Conservation (phyloP, 2,329 filamentous ascomycete genomes). For the Tolypocladium ophioglossoides region DNA sequence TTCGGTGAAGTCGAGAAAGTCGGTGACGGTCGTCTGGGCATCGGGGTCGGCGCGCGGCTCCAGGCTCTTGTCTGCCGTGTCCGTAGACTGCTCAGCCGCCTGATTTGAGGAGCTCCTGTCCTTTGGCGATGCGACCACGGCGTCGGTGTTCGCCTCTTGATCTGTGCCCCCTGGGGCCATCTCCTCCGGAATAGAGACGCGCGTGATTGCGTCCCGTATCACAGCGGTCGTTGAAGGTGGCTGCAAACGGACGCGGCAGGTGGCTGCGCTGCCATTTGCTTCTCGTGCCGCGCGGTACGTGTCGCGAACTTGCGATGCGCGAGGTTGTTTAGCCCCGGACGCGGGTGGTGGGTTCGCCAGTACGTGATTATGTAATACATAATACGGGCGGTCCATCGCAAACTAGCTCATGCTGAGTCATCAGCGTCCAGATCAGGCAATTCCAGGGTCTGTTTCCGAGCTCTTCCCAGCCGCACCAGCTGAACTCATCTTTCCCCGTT, state of each 20-base stretch:
- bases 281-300: not conserved
- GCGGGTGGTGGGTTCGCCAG: not conserved
- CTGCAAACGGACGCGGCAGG: not conserved
- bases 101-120: slow-evolving; percentile 15
- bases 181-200: not conserved
- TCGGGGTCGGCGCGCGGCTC: slow-evolving; percentile 51
- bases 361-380: not conserved
- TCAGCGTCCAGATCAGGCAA: not conserved
- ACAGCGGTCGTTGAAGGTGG: not conserved
- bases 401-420: not conserved
- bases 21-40: slow-evolving; percentile 57
- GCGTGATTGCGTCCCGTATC: not conserved
- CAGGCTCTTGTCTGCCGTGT: slow-evolving; percentile 30
- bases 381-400: no score
- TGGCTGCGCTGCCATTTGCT: slow-evolving; percentile 8
- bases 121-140: slow-evolving; percentile 16
- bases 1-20: slow-evolving; percentile 61
- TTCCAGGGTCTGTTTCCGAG: not conserved
- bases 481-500: not conserved
- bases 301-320: slow-evolving; percentile 3
- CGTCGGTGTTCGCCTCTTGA: slow-evolving; percentile 10
- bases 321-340: not conserved
- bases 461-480: not conserved
- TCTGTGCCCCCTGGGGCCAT: slow-evolving; percentile 18
- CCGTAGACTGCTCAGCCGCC: slow-evolving; percentile 13